Evolutionary conservation across 1,139 yeast genomes (phyloP), one percentile per base, ranked within the genome.

Genomic region (Torulaspora pretoriensis): DNA sequence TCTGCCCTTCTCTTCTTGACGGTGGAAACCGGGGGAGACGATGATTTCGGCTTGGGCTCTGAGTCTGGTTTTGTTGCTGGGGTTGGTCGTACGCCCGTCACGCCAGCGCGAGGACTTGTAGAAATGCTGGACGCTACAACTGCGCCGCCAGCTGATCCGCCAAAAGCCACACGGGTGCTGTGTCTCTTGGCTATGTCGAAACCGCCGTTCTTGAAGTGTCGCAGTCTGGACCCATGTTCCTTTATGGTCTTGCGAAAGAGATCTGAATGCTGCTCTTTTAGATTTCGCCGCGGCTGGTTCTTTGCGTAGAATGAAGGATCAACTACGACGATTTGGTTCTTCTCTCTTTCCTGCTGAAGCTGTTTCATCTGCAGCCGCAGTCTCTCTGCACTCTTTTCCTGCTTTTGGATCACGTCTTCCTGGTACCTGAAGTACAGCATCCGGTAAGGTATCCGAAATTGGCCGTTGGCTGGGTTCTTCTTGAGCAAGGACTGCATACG

Each of bases 321-420:
- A 1, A 69, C 54, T 8, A 59, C 59, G 0, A 68, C 57, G 1
- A 78, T 72, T 49, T 75, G 71, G 43, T 75, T 78, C 40, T 67
- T 69, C 12, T 72, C 68, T 52, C 77, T 75, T 44, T 76, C 71
- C 41, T 63, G 54, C 48, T 71, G 64, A 14, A 75, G 56, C 47
- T 65, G 64, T 47, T 70, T 69, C 49, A 74, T 74, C 51, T 74
- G 67, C 36, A 65, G 59, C 48, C 82, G 65, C 35, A 78, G 63
- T 43, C 78, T 64, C 43, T 70, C 73, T 1, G 81, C 73, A 12
- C 80, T 75, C 50, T 73, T 70, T 42, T 73, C 73, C 44, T 78
- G 68, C 53, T 77, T 76, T 42, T 60, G 57, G 19, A 71, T 70
- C 27, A 74, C 65, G 41, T 79, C 83, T 22, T 65, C 56, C 14